phyloP scores from a whole-genome alignment of 2,329 filamentous ascomycete genomes.

The Trichoderma koningiopsis region DNA sequence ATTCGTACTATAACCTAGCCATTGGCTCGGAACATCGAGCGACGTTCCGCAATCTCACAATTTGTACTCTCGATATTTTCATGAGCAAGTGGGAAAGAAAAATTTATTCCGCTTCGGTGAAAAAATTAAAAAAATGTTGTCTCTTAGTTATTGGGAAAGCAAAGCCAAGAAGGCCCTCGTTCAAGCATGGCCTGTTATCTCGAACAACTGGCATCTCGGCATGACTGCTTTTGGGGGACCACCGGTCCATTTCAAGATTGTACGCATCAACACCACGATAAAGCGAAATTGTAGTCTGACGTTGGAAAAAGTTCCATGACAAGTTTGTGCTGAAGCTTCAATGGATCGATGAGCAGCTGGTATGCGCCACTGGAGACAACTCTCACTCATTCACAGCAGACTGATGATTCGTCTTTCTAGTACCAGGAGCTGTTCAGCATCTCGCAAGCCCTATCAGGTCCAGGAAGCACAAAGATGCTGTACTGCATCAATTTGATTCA shows the following conservation, averaged over 20 bases:
- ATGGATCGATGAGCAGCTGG: conserved; percentile 72
- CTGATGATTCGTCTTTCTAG: conserved; percentile 38
- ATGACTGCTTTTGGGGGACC: conserved; percentile 69
- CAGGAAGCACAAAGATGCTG: conserved; percentile 70
- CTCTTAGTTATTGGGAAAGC: neutral
- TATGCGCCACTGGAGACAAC: conserved; percentile 36
- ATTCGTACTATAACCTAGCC: neutral
- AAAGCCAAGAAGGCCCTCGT: neutral
- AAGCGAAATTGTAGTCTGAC: neutral
- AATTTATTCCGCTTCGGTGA: neutral
- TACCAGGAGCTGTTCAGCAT: conserved; percentile 74
- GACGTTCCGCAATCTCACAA: neutral
- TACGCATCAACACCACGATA: conserved; percentile 32
- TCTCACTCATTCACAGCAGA: neutral
- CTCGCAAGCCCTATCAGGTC: conserved; percentile 67
- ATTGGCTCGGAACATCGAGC: neutral
- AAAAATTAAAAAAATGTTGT: neutral
- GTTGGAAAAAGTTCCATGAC: conserved; percentile 50
- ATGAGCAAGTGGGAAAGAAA: neutral
- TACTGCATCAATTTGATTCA: conserved; percentile 69
- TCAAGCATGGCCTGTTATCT: neutral
- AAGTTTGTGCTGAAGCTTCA: conserved; percentile 61
- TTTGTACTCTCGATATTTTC: neutral
- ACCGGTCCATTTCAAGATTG: conserved; percentile 69
- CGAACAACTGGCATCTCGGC: conserved; percentile 46